Percentiles rank a stretch among this genome's conserved stretches.
Evolutionary conservation across 768 basidiomycete species (phyloP).

Genomic region (Pisolithus microcarpus): DNA sequence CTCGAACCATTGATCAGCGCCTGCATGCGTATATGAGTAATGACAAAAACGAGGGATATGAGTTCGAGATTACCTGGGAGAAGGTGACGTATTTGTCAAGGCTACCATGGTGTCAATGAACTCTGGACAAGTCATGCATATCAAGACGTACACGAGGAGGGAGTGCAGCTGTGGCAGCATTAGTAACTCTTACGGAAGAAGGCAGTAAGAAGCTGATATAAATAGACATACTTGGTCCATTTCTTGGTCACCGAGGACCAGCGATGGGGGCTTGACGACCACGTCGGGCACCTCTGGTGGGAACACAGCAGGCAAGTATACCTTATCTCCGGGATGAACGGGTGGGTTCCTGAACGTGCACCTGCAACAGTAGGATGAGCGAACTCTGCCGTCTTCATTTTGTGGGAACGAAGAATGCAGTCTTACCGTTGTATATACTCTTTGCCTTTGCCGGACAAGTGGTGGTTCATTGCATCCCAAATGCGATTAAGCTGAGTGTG

Average conservation of each 20-base stretch:
- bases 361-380: constrained; percentile 20
- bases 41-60: constrained; percentile 32
- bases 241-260: constrained; percentile 37
- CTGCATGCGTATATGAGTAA: constrained; percentile 10
- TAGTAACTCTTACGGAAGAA: background rate
- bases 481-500: constrained; percentile 41
- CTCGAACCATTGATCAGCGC: constrained; percentile 17
- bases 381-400: background rate
- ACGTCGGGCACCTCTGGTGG: constrained; percentile 29
- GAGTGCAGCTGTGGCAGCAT: constrained; percentile 40
- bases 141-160: constrained; percentile 45
- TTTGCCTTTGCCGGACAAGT: constrained; percentile 37
- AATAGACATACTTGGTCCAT: constrained; percentile 36
- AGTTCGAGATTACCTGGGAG: constrained; percentile 15
- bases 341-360: constrained; percentile 39
- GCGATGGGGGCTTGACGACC: constrained; percentile 13
- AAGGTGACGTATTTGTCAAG: constrained; percentile 25
- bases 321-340: constrained; percentile 29
- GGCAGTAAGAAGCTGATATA: background rate
- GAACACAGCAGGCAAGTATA: constrained; percentile 49
- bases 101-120: constrained; percentile 40
- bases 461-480: constrained; percentile 40
- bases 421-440: constrained; percentile 48
- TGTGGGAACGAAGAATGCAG: background rate
- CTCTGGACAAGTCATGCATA: background rate